phyloP scores from a whole-genome alignment of 257 asterid genomes.

The Solanum boliviense region DNA sequence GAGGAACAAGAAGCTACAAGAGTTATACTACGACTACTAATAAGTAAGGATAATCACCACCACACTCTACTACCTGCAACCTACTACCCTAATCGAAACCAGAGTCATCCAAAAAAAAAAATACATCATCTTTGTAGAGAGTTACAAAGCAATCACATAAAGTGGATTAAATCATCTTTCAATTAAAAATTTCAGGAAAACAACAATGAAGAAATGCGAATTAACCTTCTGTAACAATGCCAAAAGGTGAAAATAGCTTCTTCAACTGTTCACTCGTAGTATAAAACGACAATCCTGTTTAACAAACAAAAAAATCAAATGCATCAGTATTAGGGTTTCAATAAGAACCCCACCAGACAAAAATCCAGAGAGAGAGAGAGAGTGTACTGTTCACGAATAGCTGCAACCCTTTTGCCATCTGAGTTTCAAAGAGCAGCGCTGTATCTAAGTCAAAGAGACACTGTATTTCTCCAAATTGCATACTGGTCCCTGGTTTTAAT shows the following conservation, averaged over 20 bases:
- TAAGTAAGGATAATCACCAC: not conserved
- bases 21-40: not conserved
- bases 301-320: not conserved
- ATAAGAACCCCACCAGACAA: not conserved
- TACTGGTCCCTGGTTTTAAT: not conserved
- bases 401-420: conserved; percentile 41
- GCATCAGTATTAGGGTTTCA: not conserved
- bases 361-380: not conserved
- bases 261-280: conserved; percentile 37
- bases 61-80: not conserved
- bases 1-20: not conserved
- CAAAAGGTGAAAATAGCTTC: conserved; percentile 53
- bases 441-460: not conserved
- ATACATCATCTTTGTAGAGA: not conserved
- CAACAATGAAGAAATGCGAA: not conserved
- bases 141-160: not conserved
- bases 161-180: not conserved
- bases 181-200: not conserved
- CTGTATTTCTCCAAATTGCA: not conserved
- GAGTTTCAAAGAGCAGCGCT: not conserved
- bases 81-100: not conserved
- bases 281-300: conserved; percentile 63
- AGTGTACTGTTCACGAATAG: conserved; percentile 56
- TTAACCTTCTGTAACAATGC: conserved; percentile 45
- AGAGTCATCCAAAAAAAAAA: not conserved